Evolutionary conservation across 2,329 filamentous ascomycete genomes (phyloP).

Genomic region (Scolecobasidium constrictum): DNA sequence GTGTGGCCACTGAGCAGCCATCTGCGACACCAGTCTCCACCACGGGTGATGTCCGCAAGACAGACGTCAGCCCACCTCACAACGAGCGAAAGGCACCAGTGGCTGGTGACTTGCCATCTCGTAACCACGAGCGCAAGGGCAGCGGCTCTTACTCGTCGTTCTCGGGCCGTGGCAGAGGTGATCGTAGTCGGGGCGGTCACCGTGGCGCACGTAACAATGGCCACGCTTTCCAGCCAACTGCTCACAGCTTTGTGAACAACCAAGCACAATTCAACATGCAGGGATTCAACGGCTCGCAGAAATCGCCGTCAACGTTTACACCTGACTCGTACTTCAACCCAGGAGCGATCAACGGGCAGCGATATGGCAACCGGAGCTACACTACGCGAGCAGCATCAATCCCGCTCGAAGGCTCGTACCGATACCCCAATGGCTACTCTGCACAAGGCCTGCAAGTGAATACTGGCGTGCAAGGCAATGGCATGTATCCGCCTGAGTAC

Average conservation of each 20-base stretch:
- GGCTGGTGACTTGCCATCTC: background rate
- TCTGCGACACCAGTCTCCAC: background rate
- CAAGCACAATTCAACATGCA: background rate
- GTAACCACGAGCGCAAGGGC: conserved; percentile 1
- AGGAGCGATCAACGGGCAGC: background rate
- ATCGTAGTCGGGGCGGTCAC: conserved; percentile 32
- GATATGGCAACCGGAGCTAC: background rate
- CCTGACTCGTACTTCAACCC: conserved; percentile 5
- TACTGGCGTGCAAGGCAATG: conserved; percentile 2
- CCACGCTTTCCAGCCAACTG: conserved; percentile 19
- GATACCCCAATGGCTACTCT: conserved; percentile 16
- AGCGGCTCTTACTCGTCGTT: conserved; percentile 24
- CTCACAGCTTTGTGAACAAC: conserved; percentile 11
- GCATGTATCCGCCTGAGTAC: conserved; percentile 43
- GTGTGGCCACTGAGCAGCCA: background rate
- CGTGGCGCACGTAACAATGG: conserved; percentile 33
- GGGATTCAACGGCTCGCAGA: background rate
- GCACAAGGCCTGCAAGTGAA: conserved; percentile 1
- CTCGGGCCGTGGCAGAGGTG: conserved; percentile 32
- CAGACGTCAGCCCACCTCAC: background rate
- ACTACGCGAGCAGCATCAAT: conserved; percentile 3
- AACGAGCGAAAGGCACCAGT: background rate
- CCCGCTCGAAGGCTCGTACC: background rate
- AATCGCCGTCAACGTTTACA: conserved; percentile 4
- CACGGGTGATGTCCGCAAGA: conserved; percentile 1